Evolutionary conservation across 1,284 basidiomycete species (phyloP).

Genomic region (Heterobasidion annosum): DNA sequence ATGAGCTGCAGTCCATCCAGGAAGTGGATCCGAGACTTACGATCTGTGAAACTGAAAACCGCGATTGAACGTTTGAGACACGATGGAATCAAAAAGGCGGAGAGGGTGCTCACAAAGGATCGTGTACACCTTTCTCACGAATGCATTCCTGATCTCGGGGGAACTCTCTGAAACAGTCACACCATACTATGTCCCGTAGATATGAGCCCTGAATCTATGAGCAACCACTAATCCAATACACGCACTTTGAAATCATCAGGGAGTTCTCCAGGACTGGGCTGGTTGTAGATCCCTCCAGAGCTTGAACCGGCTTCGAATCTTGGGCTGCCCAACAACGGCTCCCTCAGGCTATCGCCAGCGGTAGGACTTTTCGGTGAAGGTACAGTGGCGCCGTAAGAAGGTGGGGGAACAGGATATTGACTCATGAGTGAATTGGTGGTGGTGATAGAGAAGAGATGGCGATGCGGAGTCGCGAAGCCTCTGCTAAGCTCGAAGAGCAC

Average conservation of each 20-base stretch:
- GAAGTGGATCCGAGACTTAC: slow-evolving; percentile 25
- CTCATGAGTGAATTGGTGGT: slow-evolving; percentile 6
- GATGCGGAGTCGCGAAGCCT: background rate
- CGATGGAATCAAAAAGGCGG: background rate
- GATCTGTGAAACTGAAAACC: slow-evolving; percentile 44
- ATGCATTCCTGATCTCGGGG: slow-evolving; percentile 61
- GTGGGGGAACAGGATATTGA: slow-evolving; percentile 12
- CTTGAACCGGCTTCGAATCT: slow-evolving; percentile 28
- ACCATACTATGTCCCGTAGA: slow-evolving; percentile 48
- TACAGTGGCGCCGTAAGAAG: slow-evolving; percentile 11
- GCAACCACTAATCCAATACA: slow-evolving; percentile 2
- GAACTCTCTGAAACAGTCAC: slow-evolving; percentile 69
- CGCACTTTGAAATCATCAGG: slow-evolving; percentile 80
- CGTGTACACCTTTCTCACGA: slow-evolving; percentile 74
- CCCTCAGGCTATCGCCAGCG: background rate
- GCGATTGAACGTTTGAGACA: no score
- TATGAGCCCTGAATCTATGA: slow-evolving; percentile 5
- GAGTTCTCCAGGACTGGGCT: slow-evolving; percentile 59
- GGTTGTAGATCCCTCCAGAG: slow-evolving; percentile 49
- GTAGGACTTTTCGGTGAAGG: slow-evolving; percentile 1
- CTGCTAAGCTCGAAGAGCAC: no score
- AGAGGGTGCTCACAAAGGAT: slow-evolving; percentile 58
- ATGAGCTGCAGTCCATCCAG: no score
- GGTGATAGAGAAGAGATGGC: slow-evolving; percentile 1
- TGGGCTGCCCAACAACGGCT: slow-evolving; percentile 41